phyloP scores from a whole-genome alignment of 176 grass and related monocot genomes.

The Chloris gayana region DNA sequence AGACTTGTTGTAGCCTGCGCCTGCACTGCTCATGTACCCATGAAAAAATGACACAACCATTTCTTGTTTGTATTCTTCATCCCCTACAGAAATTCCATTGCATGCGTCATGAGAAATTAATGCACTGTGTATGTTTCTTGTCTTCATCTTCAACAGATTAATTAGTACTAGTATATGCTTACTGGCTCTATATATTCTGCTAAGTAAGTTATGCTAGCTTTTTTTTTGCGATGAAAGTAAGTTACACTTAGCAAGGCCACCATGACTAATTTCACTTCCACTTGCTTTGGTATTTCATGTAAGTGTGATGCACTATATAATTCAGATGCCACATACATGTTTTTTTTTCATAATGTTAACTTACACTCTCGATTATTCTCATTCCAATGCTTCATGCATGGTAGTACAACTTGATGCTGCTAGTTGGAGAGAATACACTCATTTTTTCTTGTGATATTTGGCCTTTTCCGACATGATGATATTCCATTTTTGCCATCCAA shows the following conservation, averaged over 20 bases:
- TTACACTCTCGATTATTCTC: background rate
- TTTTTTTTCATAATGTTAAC: background rate
- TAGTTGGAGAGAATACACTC: slow-evolving; percentile 1
- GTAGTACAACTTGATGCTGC: background rate
- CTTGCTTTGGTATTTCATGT: slow-evolving; percentile 44
- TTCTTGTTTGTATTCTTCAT: background rate
- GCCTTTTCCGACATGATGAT: background rate
- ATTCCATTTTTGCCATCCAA: background rate
- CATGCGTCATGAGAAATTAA: background rate
- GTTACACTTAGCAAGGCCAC: no score
- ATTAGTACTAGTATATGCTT: background rate
- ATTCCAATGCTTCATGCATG: background rate
- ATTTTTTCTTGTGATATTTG: background rate
- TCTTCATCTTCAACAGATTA: background rate
- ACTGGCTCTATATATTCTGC: no score
- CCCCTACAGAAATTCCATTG: background rate
- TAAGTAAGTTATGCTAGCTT: no score
- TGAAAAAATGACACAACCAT: background rate
- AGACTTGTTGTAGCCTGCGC: background rate
- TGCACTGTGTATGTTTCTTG: background rate
- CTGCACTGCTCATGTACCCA: background rate
- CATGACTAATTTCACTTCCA: background rate
- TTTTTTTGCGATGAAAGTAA: no score
- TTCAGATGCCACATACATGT: no score
- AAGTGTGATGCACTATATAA: background rate